These are phyloP conservation scores for Termitomyces titanicus DNA, from an alignment of 768 basidiomycete species.

Conservation along the genomic window DNA sequence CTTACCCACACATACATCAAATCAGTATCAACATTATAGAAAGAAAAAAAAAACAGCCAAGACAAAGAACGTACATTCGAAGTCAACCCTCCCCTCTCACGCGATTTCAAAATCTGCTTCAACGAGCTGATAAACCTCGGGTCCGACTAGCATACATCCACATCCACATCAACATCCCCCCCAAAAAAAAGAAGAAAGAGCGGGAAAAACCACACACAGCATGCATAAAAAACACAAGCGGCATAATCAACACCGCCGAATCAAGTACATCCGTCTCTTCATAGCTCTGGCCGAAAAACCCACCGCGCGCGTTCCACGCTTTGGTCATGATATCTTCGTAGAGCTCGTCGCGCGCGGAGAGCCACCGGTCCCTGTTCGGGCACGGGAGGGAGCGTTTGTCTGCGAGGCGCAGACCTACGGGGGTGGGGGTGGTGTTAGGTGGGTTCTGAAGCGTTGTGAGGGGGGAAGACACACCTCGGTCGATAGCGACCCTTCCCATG, in stretches of 20 bases:
- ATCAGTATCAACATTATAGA: neutral
- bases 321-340: constrained; percentile 94
- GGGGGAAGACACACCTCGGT: constrained; percentile 54
- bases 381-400: constrained; percentile 94
- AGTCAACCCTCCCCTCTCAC: constrained; percentile 87
- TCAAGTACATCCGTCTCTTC: constrained; percentile 82
- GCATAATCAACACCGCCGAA: constrained; percentile 88
- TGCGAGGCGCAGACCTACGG: constrained; percentile 74
- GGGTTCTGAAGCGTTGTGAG: too few relatives aligned
- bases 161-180: neutral
- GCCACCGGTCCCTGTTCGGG: constrained; percentile 69
- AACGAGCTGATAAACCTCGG: constrained; percentile 87
- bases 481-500: constrained; percentile 93
- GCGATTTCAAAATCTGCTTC: constrained; percentile 77
- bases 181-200: neutral
- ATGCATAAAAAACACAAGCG: constrained; percentile 88
- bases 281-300: constrained; percentile 85
- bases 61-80: constrained; percentile 58
- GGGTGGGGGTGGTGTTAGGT: neutral
- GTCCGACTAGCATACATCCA: constrained; percentile 55
- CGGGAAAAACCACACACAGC: constrained; percentile 36
- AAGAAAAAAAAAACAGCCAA: neutral
- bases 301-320: constrained; percentile 72
- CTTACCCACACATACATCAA: constrained; percentile 35
- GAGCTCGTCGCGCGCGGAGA: constrained; percentile 68